Evolutionary conservation across 2,329 filamentous ascomycete species (phyloP).

Genomic region (Colletotrichum tanaceti): DNA sequence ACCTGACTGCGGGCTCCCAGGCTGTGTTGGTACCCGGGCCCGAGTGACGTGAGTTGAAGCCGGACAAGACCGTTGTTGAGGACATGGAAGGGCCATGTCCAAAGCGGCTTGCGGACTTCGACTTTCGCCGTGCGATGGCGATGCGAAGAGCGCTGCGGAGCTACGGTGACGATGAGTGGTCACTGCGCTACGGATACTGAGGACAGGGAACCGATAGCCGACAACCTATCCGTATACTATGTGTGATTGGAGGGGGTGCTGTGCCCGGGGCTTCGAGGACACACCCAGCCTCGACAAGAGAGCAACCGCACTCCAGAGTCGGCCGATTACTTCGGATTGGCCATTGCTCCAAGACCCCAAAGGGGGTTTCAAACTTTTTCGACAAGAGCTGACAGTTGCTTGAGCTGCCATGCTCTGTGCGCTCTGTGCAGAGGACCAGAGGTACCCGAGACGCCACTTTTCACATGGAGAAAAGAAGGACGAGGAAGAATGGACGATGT

Average conservation of each 20-base stretch:
- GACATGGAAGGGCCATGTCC: conserved; percentile 3
- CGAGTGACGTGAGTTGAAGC: conserved; percentile 16
- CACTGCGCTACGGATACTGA: neutral
- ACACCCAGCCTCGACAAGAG: conserved; percentile 20
- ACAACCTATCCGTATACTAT: too few relatives aligned
- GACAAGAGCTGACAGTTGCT: conserved; percentile 7
- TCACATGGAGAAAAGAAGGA: neutral
- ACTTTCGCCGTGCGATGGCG: neutral
- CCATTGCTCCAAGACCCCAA: neutral
- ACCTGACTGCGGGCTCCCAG: conserved; percentile 10
- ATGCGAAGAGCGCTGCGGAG: neutral
- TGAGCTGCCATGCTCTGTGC: conserved; percentile 17
- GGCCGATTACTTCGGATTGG: conserved; percentile 12
- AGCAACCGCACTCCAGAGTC: neutral
- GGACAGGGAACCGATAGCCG: conserved; percentile 9
- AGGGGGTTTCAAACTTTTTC: conserved; percentile 1
- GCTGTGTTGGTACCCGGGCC: conserved; percentile 8
- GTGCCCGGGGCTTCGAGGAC: conserved; percentile 14
- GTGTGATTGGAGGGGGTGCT: conserved; percentile 12
- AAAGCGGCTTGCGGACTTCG: neutral
- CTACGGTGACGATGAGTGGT: conserved; percentile 9
- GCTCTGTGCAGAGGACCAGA: conserved; percentile 1
- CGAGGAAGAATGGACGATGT: conserved; percentile 9
- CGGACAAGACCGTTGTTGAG: conserved; percentile 13
- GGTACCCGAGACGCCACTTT: neutral